Conservation (phyloP, 2,329 filamentous ascomycete genomes). For the Colletotrichum magnum region DNA sequence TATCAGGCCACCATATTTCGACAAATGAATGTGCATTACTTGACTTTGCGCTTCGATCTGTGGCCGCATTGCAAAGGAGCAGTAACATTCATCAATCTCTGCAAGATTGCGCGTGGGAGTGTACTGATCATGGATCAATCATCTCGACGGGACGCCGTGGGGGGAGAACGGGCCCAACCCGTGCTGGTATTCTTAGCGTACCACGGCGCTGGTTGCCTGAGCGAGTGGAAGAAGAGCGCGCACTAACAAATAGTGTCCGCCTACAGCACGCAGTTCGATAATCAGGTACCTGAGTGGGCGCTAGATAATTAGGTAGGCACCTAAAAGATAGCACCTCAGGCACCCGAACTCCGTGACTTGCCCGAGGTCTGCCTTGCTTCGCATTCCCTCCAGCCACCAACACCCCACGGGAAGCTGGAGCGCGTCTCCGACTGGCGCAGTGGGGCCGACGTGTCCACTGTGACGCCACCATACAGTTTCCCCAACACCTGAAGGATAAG, state of each 20-base stretch:
- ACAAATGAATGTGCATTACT: too few relatives aligned
- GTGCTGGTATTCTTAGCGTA: constrained; percentile 22
- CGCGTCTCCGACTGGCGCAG: constrained; percentile 34
- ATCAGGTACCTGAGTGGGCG: too few relatives aligned
- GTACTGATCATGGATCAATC: constrained; percentile 20
- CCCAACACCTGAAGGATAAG: background rate
- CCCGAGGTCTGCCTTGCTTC: too few relatives aligned
- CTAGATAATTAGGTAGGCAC: too few relatives aligned
- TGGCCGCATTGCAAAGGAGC: constrained; percentile 7
- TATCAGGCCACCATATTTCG: too few relatives aligned
- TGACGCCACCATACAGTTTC: constrained; percentile 29
- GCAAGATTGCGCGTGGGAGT: background rate
- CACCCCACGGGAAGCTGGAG: constrained; percentile 35
- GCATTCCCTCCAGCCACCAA: constrained; percentile 9
- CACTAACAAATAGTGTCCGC: background rate
- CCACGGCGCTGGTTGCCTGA: constrained; percentile 19
- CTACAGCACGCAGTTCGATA: too few relatives aligned
- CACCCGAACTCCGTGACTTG: constrained; percentile 7
- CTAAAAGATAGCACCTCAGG: background rate
- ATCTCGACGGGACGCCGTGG: too few relatives aligned
- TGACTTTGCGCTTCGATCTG: constrained; percentile 7
- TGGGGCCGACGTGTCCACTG: constrained; percentile 28
- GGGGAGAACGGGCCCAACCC: too few relatives aligned
- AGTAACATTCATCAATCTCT: constrained; percentile 27
- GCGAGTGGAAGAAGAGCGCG: constrained; percentile 13